Percentiles rank a stretch among this genome's conserved stretches.
phyloP scores from a whole-genome alignment of 148 eudicot genomes.

The Camellia japonica region DNA sequence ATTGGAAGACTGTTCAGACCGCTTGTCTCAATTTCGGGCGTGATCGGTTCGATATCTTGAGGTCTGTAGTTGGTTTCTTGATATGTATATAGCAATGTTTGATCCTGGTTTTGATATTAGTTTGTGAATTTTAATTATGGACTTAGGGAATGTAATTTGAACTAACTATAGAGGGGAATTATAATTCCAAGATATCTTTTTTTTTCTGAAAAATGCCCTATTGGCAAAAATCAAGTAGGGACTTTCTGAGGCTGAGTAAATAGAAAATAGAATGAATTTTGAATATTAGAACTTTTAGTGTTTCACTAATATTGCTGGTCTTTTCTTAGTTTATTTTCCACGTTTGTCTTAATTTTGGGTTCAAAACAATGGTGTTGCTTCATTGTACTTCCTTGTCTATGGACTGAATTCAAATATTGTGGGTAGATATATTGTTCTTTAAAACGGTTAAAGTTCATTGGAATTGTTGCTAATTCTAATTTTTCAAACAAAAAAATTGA shows the following conservation, averaged over 20 bases:
- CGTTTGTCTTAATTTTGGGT: no score
- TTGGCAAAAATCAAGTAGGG: background rate
- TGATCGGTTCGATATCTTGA: conserved; percentile 85
- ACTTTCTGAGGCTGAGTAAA: background rate
- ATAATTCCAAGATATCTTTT: background rate
- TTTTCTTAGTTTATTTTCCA: no score
- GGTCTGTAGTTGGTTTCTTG: conserved; percentile 33
- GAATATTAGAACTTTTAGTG: no score
- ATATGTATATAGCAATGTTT: background rate
- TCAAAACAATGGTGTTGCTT: no score
- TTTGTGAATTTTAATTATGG: background rate
- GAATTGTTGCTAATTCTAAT: no score
- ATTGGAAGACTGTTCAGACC: conserved; percentile 74
- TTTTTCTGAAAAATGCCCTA: background rate
- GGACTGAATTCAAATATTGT: no score
- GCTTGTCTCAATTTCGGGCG: conserved; percentile 72
- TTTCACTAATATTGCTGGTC: no score
- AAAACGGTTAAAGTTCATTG: no score
- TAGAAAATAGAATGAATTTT: background rate
- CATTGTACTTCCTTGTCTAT: no score
- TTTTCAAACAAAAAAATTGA: no score
- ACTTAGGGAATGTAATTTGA: background rate
- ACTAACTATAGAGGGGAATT: background rate
- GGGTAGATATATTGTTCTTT: no score
- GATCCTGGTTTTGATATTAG: background rate